A percentile compares a stretch with the other conserved stretches of the same genome.
These are phyloP conservation scores for Pichia heedii DNA, from an alignment of 805 yeast genomes.

Conservation along the genomic window DNA sequence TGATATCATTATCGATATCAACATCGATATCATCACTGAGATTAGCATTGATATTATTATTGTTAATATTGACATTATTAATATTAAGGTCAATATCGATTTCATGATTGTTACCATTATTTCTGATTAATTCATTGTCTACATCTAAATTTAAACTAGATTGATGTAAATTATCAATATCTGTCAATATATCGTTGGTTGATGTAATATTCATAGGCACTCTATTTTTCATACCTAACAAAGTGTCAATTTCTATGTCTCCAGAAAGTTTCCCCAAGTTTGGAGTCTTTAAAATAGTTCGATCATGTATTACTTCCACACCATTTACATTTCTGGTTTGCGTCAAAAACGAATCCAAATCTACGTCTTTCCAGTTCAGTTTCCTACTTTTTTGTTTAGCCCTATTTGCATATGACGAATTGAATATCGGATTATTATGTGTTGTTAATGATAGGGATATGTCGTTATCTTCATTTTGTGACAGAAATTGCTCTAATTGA, in stretches of 20 bases:
- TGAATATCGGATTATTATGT: slow-evolving; percentile 21
- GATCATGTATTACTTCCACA: slow-evolving; percentile 15
- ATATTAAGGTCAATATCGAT: background rate
- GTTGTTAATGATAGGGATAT: slow-evolving; percentile 17
- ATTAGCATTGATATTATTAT: too few species aligned
- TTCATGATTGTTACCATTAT: background rate
- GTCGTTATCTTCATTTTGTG: slow-evolving; percentile 22
- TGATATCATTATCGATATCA: background rate
- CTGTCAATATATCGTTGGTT: background rate
- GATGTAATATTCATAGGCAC: background rate
- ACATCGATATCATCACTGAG: too few species aligned
- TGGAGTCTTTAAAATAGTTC: slow-evolving; percentile 20
- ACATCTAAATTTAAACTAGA: slow-evolving; percentile 1
- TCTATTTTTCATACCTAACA: background rate
- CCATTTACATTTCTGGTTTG: slow-evolving; percentile 2
- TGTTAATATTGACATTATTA: background rate
- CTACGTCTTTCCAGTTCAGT: slow-evolving; percentile 25
- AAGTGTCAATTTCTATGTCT: background rate
- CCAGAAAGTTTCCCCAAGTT: slow-evolving; percentile 3
- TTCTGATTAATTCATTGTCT: background rate
- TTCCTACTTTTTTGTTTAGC: slow-evolving; percentile 20
- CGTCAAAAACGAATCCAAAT: background rate
- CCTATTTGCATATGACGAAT: slow-evolving; percentile 21
- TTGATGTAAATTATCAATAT: background rate
- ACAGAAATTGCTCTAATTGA: slow-evolving; percentile 21